Conservation (phyloP, 2,329 filamentous ascomycete species). For the Diaporthe sp. region DNA sequence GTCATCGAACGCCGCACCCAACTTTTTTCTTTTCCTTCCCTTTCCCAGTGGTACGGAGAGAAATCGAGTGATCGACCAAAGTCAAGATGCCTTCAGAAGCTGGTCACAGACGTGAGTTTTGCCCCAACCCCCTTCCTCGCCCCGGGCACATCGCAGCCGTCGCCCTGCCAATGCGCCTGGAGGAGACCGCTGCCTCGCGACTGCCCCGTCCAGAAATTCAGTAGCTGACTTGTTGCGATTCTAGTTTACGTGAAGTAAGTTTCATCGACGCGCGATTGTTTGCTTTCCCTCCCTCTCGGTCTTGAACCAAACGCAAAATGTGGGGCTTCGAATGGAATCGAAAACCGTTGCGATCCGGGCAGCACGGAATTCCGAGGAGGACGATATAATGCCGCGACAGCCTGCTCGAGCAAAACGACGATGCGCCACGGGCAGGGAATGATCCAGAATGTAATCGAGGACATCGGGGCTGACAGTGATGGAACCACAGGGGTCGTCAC, state of each 20-base stretch:
- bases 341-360: slow-evolving; percentile 23
- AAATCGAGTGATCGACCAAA: slow-evolving; percentile 41
- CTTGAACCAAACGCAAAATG: slow-evolving; percentile 19
- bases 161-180: slow-evolving; percentile 44
- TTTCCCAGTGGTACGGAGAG: slow-evolving; percentile 49
- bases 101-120: slow-evolving; percentile 87
- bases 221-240: slow-evolving; percentile 56
- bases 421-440: slow-evolving; percentile 45
- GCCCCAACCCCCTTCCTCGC: background rate
- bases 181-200: slow-evolving; percentile 44
- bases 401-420: slow-evolving; percentile 36
- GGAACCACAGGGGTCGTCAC: slow-evolving; percentile 86
- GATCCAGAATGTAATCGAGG: slow-evolving; percentile 32
- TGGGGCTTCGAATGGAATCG: slow-evolving; percentile 34
- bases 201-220: slow-evolving; percentile 40
- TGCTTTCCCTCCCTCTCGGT: background rate
- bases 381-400: slow-evolving; percentile 18
- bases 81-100: slow-evolving; percentile 90
- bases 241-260: slow-evolving; percentile 93
- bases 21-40: slow-evolving; percentile 62
- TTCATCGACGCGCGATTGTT: slow-evolving; percentile 43
- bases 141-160: background rate
- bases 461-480: slow-evolving; percentile 46
- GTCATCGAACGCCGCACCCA: slow-evolving; percentile 52
- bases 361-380: background rate